These are phyloP conservation scores for Aspergillus phoenicis DNA, from an alignment of 2,329 filamentous ascomycete genomes.

Conservation along the genomic window DNA sequence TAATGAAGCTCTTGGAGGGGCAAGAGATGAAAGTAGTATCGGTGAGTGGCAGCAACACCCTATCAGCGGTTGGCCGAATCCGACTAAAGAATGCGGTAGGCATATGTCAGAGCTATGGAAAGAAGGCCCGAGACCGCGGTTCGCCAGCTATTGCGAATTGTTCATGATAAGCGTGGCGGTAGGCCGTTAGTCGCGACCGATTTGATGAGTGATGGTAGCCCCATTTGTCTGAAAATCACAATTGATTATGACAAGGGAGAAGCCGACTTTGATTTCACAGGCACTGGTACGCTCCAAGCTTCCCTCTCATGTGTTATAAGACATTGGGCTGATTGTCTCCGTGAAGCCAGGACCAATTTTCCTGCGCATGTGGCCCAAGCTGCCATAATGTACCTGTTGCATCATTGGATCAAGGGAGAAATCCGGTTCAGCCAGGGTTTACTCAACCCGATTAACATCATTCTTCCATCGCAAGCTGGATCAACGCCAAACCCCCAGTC, in stretches of 20 bases:
- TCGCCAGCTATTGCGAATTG: background rate
- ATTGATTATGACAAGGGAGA: background rate
- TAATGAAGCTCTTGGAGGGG: background rate
- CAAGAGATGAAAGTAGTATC: background rate
- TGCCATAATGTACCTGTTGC: background rate
- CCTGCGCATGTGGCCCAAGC: background rate
- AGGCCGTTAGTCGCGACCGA: background rate
- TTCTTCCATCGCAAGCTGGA: background rate
- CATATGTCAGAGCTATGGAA: background rate
- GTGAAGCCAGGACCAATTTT: background rate
- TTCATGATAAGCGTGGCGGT: background rate
- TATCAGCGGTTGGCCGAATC: background rate
- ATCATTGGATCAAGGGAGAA: background rate
- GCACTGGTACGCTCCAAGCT: background rate
- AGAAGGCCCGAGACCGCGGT: background rate
- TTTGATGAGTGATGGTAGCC: background rate
- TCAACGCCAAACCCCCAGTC: background rate
- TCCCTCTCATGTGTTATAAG: too few relatives aligned
- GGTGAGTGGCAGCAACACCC: background rate
- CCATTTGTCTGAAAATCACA: background rate
- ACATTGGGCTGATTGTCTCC: background rate
- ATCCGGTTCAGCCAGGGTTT: background rate
- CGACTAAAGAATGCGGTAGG: background rate
- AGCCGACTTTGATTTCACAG: background rate
- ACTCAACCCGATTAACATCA: background rate